phyloP scores from a whole-genome alignment of 192 early-diverging fungal species.

The Obelidium mucronatum region DNA sequence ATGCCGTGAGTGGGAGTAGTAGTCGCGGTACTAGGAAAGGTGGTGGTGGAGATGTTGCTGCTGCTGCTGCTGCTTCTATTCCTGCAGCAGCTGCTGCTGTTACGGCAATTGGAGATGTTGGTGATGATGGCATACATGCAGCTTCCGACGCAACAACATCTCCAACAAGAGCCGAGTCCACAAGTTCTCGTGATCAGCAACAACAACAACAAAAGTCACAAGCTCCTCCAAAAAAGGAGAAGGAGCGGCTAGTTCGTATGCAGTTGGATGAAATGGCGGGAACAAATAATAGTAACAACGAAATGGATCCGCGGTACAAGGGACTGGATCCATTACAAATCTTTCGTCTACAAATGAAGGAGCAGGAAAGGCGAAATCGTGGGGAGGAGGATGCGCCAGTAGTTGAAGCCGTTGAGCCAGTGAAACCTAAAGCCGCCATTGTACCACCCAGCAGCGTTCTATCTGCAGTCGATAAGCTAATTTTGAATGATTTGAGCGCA shows the following conservation, averaged over 20 bases:
- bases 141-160: background rate
- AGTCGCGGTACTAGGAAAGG: no score
- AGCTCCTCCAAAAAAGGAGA: slow-evolving; percentile 1
- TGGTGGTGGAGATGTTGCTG: no score
- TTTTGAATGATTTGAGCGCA: background rate
- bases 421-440: background rate
- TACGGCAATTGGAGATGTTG: background rate
- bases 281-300: background rate
- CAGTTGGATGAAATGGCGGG: slow-evolving; percentile 6
- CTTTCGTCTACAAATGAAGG: slow-evolving; percentile 33
- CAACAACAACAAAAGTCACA: background rate
- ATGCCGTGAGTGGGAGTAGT: no score
- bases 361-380: slow-evolving; percentile 22
- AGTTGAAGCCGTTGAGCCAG: background rate
- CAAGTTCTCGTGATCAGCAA: no score
- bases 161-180: background rate
- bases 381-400: slow-evolving; percentile 1
- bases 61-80: no score
- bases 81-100: no score
- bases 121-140: background rate
- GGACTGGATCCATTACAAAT: slow-evolving; percentile 32
- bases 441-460: background rate
- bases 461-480: background rate
- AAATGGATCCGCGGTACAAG: slow-evolving; percentile 33
- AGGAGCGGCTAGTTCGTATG: background rate